Evolutionary conservation across 2,329 filamentous ascomycete genomes (phyloP).

Genomic region (Aspergillus tubingensis): DNA sequence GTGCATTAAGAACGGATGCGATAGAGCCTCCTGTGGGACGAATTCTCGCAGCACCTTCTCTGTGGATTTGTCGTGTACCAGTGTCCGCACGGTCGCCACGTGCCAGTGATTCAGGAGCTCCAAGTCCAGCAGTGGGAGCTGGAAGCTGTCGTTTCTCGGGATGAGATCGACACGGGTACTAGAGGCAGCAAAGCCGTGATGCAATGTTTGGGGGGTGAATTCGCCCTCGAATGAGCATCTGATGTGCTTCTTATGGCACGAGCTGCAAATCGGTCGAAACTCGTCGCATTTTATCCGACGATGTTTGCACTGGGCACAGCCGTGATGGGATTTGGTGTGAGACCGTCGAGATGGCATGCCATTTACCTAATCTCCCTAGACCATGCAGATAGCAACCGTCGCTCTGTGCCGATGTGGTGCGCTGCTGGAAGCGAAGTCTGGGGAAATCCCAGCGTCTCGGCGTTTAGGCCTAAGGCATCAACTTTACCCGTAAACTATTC

Average conservation of each 20-base stretch:
- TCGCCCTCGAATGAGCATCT: slow-evolving; percentile 9
- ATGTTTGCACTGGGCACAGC: slow-evolving; percentile 18
- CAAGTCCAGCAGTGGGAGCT: slow-evolving; percentile 13
- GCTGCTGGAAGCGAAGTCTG: background rate
- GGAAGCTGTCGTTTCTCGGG: too few species aligned
- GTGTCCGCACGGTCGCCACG: slow-evolving; percentile 1
- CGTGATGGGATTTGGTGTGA: slow-evolving; percentile 16
- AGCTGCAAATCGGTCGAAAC: slow-evolving; percentile 12
- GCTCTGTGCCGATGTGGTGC: background rate
- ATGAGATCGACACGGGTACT: background rate
- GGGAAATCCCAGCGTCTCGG: background rate
- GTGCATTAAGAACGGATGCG: slow-evolving; percentile 16
- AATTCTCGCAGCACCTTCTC: slow-evolving; percentile 8
- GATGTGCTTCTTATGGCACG: slow-evolving; percentile 11
- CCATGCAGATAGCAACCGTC: background rate
- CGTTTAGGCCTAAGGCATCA: background rate
- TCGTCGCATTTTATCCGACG: slow-evolving; percentile 22
- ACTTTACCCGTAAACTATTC: background rate
- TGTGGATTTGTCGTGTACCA: background rate
- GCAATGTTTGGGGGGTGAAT: background rate
- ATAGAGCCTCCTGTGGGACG: slow-evolving; percentile 11
- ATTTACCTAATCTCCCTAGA: background rate
- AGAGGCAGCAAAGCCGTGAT: too few species aligned
- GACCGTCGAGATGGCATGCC: slow-evolving; percentile 15
- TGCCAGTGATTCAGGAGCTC: slow-evolving; percentile 21